Base-by-base conservation (phyloP, 768 basidiomycete genomes). In the Mycena capillaripes region DNA sequence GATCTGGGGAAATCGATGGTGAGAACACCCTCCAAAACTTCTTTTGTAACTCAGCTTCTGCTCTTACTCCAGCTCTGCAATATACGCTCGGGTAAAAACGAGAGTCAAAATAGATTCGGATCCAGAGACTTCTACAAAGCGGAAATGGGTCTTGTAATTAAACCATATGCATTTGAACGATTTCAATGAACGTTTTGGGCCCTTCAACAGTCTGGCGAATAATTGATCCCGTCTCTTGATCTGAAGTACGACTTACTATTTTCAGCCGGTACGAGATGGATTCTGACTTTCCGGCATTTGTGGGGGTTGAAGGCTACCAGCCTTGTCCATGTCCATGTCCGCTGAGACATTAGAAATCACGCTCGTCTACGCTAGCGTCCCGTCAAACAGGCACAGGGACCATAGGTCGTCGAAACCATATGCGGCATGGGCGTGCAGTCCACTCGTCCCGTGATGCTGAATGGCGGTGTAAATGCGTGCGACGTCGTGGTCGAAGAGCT, bases 361-460 rank as follows among this genome's bases (percentile, higher is more conserved):
- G 66, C 80, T 85, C 9, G 79, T 82, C 64, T 85, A 83, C 10
- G 74, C 79, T 8, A 71, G 65, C 17, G 63, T 69, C 8, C 79
- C 79, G 1, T 71, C 58, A 50, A 77, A 81, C 4, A 82, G 80
- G 73, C 86, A 86, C 56, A 86, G 69, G 3, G 82, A 85, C 86
- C 86, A 87, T 27, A 82, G 70, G 44, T 81, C 73, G 4, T 78
- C 53, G 48, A 75, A 65, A 0, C 82, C 84, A 63, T 83, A 59
- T 16, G 78, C 82, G 5, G 83, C 82, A 4, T 86, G 80, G 2
- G 82, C 29, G 4, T 30, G 61, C 30, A 80, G 79, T 50, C 74
- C 78, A 17, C 61, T 55, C 7, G 75, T 63, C 0, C 73, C 73
- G 6, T 78, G 75, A 0, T 46, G 48, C 12, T 63, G 71, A 1